Evolutionary conservation across 83 land plant genomes (phyloP).

Genomic region (Picea mariana): DNA sequence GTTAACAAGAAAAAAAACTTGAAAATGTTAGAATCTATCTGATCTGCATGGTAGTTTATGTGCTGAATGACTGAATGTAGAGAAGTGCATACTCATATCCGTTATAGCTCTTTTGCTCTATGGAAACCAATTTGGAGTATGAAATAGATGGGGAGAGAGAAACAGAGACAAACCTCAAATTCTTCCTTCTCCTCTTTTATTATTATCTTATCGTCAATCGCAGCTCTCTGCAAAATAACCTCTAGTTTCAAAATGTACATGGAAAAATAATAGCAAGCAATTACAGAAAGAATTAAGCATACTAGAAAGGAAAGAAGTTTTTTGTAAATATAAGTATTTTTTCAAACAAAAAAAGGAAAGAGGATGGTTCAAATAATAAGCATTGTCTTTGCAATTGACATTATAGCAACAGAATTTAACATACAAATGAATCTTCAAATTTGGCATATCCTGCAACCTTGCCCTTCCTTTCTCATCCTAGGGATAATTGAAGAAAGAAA

Average conservation of each 20-base stretch:
- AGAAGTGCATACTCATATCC: too few species aligned
- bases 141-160: neutral
- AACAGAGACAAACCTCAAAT: constrained; percentile 53
- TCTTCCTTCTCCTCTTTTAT: constrained; percentile 66
- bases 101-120: too few species aligned
- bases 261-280: neutral
- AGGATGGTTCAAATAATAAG: neutral
- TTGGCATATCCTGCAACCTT: neutral
- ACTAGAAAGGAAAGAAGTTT: neutral
- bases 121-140: neutral
- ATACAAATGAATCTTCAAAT: constrained; percentile 4
- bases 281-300: neutral
- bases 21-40: neutral
- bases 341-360: too few species aligned
- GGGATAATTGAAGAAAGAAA: neutral
- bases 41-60: neutral
- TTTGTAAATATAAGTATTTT: neutral
- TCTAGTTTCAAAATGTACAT: neutral
- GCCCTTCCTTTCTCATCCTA: neutral
- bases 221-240: constrained; percentile 48
- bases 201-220: constrained; percentile 73
- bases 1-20: neutral
- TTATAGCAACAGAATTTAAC: neutral
- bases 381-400: neutral
- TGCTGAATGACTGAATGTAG: too few species aligned